These are phyloP conservation scores for Cryptosporidium tyzzeri DNA, from an alignment of 169 alveolate genomes.

Conservation along the genomic window DNA sequence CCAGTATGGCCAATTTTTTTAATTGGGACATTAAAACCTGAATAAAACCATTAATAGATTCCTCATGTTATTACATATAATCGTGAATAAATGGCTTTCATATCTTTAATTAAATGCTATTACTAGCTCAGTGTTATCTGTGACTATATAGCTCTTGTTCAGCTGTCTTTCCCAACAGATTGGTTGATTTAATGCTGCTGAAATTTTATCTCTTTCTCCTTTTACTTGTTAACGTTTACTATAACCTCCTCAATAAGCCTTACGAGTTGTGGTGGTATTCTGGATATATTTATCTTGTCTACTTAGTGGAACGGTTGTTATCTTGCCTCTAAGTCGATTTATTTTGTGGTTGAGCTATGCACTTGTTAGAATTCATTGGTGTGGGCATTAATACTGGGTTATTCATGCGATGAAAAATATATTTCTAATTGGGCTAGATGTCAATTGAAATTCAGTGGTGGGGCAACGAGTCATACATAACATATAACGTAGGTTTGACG, in stretches of 20 bases:
- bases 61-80: slow-evolving; percentile 3
- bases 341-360: background rate
- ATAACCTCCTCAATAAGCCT: slow-evolving; percentile 3
- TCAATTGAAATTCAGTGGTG: background rate
- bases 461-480: background rate
- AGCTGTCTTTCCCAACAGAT: slow-evolving; percentile 20
- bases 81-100: slow-evolving; percentile 32
- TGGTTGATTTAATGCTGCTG: slow-evolving; percentile 32
- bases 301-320: background rate
- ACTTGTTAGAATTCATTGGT: background rate
- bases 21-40: background rate
- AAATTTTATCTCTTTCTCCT: slow-evolving; percentile 14
- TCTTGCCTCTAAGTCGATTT: background rate
- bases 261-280: slow-evolving; percentile 35
- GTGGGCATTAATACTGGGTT: background rate
- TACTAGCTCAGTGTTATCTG: slow-evolving; percentile 21
- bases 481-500: background rate
- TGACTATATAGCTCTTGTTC: slow-evolving; percentile 18
- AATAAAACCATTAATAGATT: slow-evolving; percentile 7
- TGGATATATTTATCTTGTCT: background rate
- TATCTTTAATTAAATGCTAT: slow-evolving; percentile 7
- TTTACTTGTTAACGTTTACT: background rate
- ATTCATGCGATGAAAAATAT: background rate
- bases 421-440: too few species aligned
- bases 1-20: background rate